Percentiles rank a stretch among this genome's conserved stretches.
Evolutionary conservation across 2,329 filamentous ascomycete species (phyloP).

Genomic region (Penicillium sp.): DNA sequence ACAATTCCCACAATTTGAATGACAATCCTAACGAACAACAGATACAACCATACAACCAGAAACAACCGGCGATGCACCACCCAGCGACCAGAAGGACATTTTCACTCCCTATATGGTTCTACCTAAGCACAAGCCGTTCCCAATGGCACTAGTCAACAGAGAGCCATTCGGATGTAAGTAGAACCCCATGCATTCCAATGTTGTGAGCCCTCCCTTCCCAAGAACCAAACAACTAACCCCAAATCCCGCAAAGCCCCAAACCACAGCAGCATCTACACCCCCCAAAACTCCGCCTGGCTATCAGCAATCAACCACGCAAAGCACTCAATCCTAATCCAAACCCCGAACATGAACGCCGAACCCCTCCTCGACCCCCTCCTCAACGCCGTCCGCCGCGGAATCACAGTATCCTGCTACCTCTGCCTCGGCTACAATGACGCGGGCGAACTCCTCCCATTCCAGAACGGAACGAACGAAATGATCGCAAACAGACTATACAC

Average conservation of each 20-base stretch:
- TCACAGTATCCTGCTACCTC: constrained; percentile 66
- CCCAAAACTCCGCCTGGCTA: constrained; percentile 73
- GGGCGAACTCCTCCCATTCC: constrained; percentile 70
- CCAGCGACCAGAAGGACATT: constrained; percentile 50
- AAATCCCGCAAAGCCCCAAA: constrained; percentile 46
- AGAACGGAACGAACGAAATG: constrained; percentile 74
- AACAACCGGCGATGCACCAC: constrained; percentile 53
- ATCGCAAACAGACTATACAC: constrained; percentile 58
- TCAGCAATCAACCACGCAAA: constrained; percentile 64
- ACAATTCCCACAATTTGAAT: neutral
- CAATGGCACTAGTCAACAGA: constrained; percentile 69
- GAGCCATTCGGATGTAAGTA: constrained; percentile 57
- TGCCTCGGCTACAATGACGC: constrained; percentile 77
- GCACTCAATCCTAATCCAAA: constrained; percentile 69
- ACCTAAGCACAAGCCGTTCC: constrained; percentile 54
- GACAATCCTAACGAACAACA: constrained; percentile 9
- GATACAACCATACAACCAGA: constrained; percentile 55
- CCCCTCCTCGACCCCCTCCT: constrained; percentile 62
- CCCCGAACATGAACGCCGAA: constrained; percentile 70
- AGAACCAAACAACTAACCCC: neutral
- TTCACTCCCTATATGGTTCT: constrained; percentile 66
- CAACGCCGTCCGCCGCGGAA: constrained; percentile 62
- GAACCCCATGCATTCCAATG: too few relatives aligned
- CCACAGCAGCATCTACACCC: constrained; percentile 58
- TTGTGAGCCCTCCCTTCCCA: too few relatives aligned